Evolutionary conservation across 1,284 basidiomycete species (phyloP).

Genomic region (Sanghuangporus sanghuang): DNA sequence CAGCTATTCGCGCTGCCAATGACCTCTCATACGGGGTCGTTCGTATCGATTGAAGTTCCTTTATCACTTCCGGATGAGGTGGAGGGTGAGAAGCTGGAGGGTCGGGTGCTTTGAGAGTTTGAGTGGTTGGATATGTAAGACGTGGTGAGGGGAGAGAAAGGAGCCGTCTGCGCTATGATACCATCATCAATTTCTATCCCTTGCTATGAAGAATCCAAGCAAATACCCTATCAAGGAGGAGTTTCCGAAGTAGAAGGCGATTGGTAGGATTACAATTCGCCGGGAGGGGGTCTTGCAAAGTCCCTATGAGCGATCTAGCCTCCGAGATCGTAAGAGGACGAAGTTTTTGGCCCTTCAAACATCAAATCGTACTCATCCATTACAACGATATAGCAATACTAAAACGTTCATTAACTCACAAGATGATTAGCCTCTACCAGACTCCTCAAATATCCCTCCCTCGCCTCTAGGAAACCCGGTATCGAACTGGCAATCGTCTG

Average conservation of each 20-base stretch:
- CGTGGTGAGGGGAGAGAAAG: slow-evolving; percentile 22
- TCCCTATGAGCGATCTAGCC: slow-evolving; percentile 26
- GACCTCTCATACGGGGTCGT: slow-evolving; percentile 60
- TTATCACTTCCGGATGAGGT: slow-evolving; percentile 17
- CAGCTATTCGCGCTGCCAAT: slow-evolving; percentile 56
- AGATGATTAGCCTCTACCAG: slow-evolving; percentile 27
- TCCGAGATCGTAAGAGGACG: slow-evolving; percentile 37
- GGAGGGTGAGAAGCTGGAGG: slow-evolving; percentile 22
- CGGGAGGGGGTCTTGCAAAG: slow-evolving; percentile 16
- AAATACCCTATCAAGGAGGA: slow-evolving; percentile 29
- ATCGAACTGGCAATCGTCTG: slow-evolving; percentile 32
- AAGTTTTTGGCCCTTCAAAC: slow-evolving; percentile 31
- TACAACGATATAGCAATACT: neutral
- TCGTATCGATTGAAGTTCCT: slow-evolving; percentile 47
- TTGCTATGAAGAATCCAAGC: neutral
- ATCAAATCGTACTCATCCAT: neutral
- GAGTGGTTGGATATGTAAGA: neutral
- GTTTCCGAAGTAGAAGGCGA: slow-evolving; percentile 39
- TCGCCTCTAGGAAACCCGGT: slow-evolving; percentile 30
- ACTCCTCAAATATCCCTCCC: slow-evolving; percentile 26
- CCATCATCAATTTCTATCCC: neutral
- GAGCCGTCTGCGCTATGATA: neutral
- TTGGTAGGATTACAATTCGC: slow-evolving; percentile 26
- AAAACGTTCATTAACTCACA: slow-evolving; percentile 21
- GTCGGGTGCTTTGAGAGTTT: neutral